These are phyloP conservation scores for Coemansia sp. DNA, from an alignment of 192 early-diverging fungal genomes.

Conservation along the genomic window DNA sequence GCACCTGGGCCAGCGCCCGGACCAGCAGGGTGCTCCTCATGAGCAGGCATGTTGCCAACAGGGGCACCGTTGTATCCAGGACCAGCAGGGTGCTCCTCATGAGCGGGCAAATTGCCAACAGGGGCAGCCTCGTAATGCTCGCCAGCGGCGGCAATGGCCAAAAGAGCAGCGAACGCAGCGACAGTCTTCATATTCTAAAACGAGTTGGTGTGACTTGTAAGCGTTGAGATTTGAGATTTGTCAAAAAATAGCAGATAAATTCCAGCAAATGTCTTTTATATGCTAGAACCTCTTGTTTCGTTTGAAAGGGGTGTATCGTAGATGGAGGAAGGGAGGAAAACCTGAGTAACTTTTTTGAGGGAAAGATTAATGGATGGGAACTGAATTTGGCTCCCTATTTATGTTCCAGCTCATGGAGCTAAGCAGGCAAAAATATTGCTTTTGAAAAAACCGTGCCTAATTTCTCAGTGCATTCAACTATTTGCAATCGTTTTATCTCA, in stretches of 20 bases:
- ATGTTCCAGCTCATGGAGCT: not conserved
- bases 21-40: slow-evolving; percentile 17
- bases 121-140: slow-evolving; percentile 37
- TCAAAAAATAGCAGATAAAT: not conserved
- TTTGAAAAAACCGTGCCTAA: no score
- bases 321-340: not conserved
- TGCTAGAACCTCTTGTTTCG: not conserved
- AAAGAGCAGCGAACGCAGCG: slow-evolving; percentile 36
- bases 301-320: not conserved
- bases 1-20: not conserved
- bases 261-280: slow-evolving; percentile 2
- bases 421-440: no score
- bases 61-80: slow-evolving; percentile 12
- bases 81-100: slow-evolving; percentile 19
- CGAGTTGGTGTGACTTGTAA: no score
- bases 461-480: no score
- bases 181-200: slow-evolving; percentile 27
- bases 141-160: slow-evolving; percentile 38
- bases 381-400: not conserved
- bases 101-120: not conserved
- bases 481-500: not conserved
- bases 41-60: not conserved
- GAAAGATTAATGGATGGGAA: not conserved
- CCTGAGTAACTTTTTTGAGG: not conserved
- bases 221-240: no score